These are phyloP conservation scores for Amauroascus niger DNA, from an alignment of 2,329 filamentous ascomycete genomes.

Conservation along the genomic window DNA sequence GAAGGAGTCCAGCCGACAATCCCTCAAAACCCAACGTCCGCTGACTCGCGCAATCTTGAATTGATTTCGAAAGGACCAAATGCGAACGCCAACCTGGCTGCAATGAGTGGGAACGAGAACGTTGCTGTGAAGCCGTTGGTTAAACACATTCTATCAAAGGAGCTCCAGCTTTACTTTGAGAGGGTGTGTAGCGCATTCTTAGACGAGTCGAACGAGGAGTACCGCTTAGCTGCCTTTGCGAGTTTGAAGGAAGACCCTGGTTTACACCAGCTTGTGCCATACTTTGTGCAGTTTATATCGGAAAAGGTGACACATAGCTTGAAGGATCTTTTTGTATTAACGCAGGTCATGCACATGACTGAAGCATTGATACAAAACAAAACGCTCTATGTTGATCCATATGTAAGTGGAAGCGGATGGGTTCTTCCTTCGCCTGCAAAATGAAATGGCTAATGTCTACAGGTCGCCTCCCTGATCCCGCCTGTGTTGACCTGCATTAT, in stretches of 20 bases:
- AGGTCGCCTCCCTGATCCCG: slow-evolving; percentile 61
- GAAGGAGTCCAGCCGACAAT: slow-evolving; percentile 96
- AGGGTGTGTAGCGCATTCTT: slow-evolving; percentile 84
- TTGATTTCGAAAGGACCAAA: slow-evolving; percentile 82
- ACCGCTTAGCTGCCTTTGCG: slow-evolving; percentile 74
- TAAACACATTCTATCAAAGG: slow-evolving; percentile 92
- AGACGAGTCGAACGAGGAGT: slow-evolving; percentile 71
- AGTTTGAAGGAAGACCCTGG: slow-evolving; percentile 83
- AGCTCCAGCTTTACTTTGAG: slow-evolving; percentile 93
- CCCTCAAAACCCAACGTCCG: slow-evolving; percentile 84
- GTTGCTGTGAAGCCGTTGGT: slow-evolving; percentile 78
- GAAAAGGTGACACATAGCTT: slow-evolving; percentile 92
- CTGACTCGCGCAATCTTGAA: slow-evolving; percentile 73
- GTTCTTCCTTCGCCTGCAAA: neutral
- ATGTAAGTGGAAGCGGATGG: slow-evolving; percentile 34
- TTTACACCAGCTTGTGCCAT: slow-evolving; percentile 88
- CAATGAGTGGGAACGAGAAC: slow-evolving; percentile 73
- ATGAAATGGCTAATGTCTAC: slow-evolving; percentile 17
- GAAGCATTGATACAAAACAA: slow-evolving; percentile 75
- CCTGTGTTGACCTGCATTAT: slow-evolving; percentile 87
- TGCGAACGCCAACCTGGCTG: slow-evolving; percentile 74
- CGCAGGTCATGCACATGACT: slow-evolving; percentile 85
- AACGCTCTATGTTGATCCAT: slow-evolving; percentile 63
- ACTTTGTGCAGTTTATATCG: slow-evolving; percentile 91
- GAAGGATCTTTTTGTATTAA: slow-evolving; percentile 78